These are phyloP conservation scores for Knoxdaviesia capensis DNA, from an alignment of 2,329 filamentous ascomycete genomes.

Conservation along the genomic window DNA sequence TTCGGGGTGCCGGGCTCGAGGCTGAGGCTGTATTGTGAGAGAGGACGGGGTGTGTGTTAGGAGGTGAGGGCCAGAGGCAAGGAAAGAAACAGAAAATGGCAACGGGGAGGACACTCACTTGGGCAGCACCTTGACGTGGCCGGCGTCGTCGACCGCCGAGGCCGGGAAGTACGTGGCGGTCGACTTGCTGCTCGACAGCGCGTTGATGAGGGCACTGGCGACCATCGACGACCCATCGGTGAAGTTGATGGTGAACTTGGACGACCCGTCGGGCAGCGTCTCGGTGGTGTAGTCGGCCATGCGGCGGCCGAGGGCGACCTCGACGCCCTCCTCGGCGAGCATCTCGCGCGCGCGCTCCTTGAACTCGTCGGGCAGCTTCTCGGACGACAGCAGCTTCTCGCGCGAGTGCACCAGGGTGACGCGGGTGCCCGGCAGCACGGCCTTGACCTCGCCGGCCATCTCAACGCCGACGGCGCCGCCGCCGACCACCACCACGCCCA, in stretches of 20 bases:
- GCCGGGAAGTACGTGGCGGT: slow-evolving; percentile 42
- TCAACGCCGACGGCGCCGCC: slow-evolving; percentile 64
- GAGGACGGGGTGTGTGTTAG: background rate
- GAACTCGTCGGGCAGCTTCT: slow-evolving; percentile 49
- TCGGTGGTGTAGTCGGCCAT: slow-evolving; percentile 27
- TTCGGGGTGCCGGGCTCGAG: slow-evolving; percentile 36
- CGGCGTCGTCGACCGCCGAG: slow-evolving; percentile 37
- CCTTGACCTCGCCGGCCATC: slow-evolving; percentile 62
- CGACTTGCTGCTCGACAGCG: slow-evolving; percentile 41
- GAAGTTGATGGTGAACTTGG: slow-evolving; percentile 30
- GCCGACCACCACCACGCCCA: slow-evolving; percentile 52
- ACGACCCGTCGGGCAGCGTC: slow-evolving; percentile 19
- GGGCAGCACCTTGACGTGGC: slow-evolving; percentile 41
- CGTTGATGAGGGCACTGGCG: slow-evolving; percentile 48
- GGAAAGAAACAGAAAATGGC: background rate
- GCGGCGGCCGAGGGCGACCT: slow-evolving; percentile 41
- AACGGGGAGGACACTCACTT: slow-evolving; percentile 17
- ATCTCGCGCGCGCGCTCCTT: slow-evolving; percentile 40
- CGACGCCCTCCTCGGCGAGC: slow-evolving; percentile 40
- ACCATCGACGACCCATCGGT: slow-evolving; percentile 36
- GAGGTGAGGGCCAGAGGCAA: background rate
- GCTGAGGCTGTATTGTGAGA: slow-evolving; percentile 21
- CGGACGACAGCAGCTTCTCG: slow-evolving; percentile 48
- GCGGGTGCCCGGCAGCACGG: slow-evolving; percentile 37
- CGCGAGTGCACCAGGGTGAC: slow-evolving; percentile 63